Base-by-base conservation (phyloP, 2,329 filamentous ascomycete genomes). In the Diaporthe vexans region DNA sequence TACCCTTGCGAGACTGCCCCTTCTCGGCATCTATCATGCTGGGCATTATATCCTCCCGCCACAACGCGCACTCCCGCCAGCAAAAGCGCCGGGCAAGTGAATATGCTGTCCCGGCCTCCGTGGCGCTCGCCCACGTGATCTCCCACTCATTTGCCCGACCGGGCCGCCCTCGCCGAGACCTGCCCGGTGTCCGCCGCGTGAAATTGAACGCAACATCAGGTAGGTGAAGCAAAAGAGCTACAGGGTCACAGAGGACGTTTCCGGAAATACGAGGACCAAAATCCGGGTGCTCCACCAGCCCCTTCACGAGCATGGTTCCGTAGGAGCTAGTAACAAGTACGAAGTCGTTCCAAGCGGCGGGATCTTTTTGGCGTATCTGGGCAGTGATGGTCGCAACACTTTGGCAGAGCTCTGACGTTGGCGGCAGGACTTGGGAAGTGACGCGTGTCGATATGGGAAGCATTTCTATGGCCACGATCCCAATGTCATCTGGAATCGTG, bases 151-250 rank as follows among this genome's bases (percentile, higher is more conserved):
- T 57, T 33, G 54, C 54, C 15, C 17, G 54, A 35, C 54, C 54
- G 15, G 54, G 54, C 26, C 54, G 54, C 54, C 54, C 54, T 57
- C 54, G 26, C 21, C 26, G 26, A 26, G 54, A 35, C 26, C 26
- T 57, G 13, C 26, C 26, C 26, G 54, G 54, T 33, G 54, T 57
- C 19, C 54, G 26, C 35, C 54, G 54, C 26, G 54, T 57, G 54
- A 57, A 57, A 35, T 57, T 57, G n/a, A 35, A 57, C 54, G 54
- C 54, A 33, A 57, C 54, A 57, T 57, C 54, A 35, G 54, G 54
- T 35, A 57, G 26, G 19, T 57, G 54, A 33, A 57, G 54, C 17
- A 57, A 57, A 33, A 57, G 54, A 17, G 54, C 54, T 9, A 57
- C 54, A 57, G 54, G 54, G 54, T 57, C 54, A 57, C 54, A 57